Evolutionary conservation across 129 eudicot species (phyloP), one percentile per base, ranked within the genome.

Genomic region (Flaveria bidentis): DNA sequence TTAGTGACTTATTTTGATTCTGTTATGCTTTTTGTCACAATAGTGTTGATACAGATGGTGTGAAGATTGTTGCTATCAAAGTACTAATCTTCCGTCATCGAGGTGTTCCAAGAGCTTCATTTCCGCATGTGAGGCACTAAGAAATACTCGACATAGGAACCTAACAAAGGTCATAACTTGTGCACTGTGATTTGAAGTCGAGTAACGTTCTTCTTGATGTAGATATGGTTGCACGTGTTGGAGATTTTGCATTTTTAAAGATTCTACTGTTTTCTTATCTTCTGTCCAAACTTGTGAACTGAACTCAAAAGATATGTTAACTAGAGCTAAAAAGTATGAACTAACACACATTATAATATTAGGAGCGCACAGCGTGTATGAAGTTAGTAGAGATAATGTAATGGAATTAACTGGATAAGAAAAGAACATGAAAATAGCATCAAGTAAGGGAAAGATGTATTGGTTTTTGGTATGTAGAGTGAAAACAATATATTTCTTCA

Each of bases 121-220:
- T 1, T 55, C 80, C 0, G 86, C 79, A 26, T 79, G 84, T 52
- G 82, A 65, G 39, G 82, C 89, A 18, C 65, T 79, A 56, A 72
- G 80, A 74, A 67, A 86, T 26, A 51, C 83, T 9, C 70, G 82
- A 22, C 87, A 80, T 14, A 49, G 81, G 23, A 86, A 86, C 76
- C 81, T 86, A 55, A 86, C 55, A 67, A 56, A 26, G 25, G 86
- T 78, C 15, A 60, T 82, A 71, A 51, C 18, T 14, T 51, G 57
- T 51, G 13, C 8, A 9, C 13, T 0, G 12, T 44, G 49, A 2
- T 8, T 44, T 44, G 12, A 44, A 44, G 47, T 42, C 47, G 11
- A 42, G 47, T 9, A 42, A 42, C 12, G 11, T 7, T 42, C 49
- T 44, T 44, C 49, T 44, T 44, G 76, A 72, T 12, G 23, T n/a